Base-by-base conservation (phyloP, 148 eudicot species). In the Nepenthes mirabilis region DNA sequence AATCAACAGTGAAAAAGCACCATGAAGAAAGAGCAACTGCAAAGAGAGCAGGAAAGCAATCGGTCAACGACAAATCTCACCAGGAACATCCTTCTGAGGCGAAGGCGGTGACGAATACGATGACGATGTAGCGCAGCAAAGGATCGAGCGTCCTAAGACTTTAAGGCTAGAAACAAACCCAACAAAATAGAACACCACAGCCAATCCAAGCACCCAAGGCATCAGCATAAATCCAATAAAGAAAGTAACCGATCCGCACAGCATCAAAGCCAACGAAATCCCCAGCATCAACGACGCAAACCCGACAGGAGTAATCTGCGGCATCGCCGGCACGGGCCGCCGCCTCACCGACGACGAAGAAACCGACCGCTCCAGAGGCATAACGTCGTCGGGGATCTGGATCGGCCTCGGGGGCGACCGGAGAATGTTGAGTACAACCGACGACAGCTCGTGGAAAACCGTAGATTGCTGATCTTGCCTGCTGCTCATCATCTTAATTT, bases 181-280 rank as follows among this genome's bases (percentile, higher is more conserved):
- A 34, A 86, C 96, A 65, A 93, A 71, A 60, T 93, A 93, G 60
- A 93, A 77, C 10, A 86, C 74, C 80, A 93, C 72, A 37, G 86
- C 88, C 55, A 89, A 62, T 1, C 95, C 97, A 0, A 93, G 71
- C 2, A 89, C 99, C 99, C 97, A 93, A 1, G 99, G 99, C 80
- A 94, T 79, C 86, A 94, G 65, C 77, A 94, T 45, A 59, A 94
- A 86, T 10, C 99, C 99, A 0, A 94, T 73, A 12, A 86, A 89
- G 58, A 93, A 93, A 14, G 99, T 94, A 1, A 94, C 83, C 32
- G 95, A 94, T 14, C 99, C 99, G 68, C 99, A 89, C 0, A 94
- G 66, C 99, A 94, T 94, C 74, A 94, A 34, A 11, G 99, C 74
- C 55, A 89, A 40, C 33, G 99, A 86, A 1, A 94, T 73, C 58